Conservation (phyloP, 768 basidiomycete genomes). For the Lactarius sanguifluus region DNA sequence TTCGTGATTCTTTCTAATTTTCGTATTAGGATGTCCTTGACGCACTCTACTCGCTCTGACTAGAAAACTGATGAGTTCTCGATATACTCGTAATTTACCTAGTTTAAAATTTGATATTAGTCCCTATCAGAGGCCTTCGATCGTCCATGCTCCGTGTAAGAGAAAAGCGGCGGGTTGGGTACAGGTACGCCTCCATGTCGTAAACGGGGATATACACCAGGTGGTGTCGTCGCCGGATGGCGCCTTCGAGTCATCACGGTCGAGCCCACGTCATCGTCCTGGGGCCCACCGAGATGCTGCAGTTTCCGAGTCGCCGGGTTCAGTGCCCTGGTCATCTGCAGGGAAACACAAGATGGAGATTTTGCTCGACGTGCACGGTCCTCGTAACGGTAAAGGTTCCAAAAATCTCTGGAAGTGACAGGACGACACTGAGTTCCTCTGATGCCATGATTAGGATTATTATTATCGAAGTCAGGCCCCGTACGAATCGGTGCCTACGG, state of each 20-base stretch:
- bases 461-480: neutral
- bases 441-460: neutral
- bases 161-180: too few relatives aligned
- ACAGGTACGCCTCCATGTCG: too few relatives aligned
- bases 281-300: too few relatives aligned
- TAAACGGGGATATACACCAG: too few relatives aligned
- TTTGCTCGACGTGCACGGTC: neutral
- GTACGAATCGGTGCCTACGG: neutral
- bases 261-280: too few relatives aligned
- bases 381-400: neutral
- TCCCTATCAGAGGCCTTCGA: too few relatives aligned
- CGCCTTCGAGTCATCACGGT: too few relatives aligned
- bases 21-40: conserved; percentile 14
- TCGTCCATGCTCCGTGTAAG: too few relatives aligned
- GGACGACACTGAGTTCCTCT: neutral
- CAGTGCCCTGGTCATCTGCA: too few relatives aligned
- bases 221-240: too few relatives aligned
- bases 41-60: conserved; percentile 1
- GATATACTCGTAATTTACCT: neutral
- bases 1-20: neutral
- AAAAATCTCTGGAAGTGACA: neutral
- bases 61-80: neutral
- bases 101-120: neutral
- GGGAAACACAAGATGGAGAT: neutral
- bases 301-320: too few relatives aligned